These are phyloP conservation scores for Crithidia brevicula DNA, from an alignment of 208 protist genomes.

Conservation along the genomic window DNA sequence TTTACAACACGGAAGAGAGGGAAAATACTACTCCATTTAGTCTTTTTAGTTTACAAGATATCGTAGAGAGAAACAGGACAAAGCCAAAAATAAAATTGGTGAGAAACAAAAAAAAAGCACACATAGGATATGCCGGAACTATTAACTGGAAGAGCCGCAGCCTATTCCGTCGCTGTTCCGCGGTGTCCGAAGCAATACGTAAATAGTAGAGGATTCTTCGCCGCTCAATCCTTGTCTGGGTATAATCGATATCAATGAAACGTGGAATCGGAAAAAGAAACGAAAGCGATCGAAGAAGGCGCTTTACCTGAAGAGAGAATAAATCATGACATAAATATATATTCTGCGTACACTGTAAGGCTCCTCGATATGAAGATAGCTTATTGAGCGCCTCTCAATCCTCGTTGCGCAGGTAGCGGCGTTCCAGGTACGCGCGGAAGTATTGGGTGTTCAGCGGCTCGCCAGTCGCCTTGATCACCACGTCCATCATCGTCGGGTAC, in stretches of 20 bases:
- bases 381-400: too few species aligned
- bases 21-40: not conserved
- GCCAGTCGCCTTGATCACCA: conserved; percentile 72
- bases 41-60: not conserved
- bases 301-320: too few species aligned
- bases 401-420: conserved; percentile 64
- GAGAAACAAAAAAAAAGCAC: not conserved
- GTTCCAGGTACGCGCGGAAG: conserved; percentile 72
- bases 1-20: not conserved
- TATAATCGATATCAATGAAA: too few species aligned
- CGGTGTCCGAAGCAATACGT: too few species aligned
- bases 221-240: too few species aligned
- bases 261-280: too few species aligned
- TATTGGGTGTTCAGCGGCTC: conserved; percentile 71
- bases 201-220: too few species aligned
- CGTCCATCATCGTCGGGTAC: conserved; percentile 65
- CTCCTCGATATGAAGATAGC: too few species aligned
- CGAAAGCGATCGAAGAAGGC: too few species aligned
- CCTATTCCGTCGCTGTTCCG: too few species aligned
- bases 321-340: too few species aligned
- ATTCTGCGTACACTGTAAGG: too few species aligned
- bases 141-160: not conserved
- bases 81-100: not conserved
- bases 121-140: not conserved
- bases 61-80: not conserved